These are phyloP conservation scores for Diutina sp. DNA, from an alignment of 1,139 yeast species.

Conservation along the genomic window DNA sequence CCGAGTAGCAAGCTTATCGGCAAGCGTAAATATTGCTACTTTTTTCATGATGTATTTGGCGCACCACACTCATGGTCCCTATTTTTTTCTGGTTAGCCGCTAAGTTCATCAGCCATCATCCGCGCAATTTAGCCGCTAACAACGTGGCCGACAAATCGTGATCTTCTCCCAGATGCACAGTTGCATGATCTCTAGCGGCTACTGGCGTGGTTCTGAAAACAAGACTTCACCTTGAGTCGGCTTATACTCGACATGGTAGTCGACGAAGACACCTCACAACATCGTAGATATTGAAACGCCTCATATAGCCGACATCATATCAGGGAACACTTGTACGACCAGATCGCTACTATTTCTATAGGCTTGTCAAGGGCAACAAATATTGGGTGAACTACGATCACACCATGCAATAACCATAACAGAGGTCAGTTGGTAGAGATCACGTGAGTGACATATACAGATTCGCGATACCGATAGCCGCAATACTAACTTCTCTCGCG, in stretches of 20 bases:
- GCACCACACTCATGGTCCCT: not conserved
- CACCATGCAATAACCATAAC: not conserved
- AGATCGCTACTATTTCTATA: too few relatives aligned
- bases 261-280: too few relatives aligned
- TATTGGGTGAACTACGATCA: not conserved
- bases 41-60: not conserved
- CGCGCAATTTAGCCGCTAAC: slow-evolving; percentile 1
- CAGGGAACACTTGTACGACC: too few relatives aligned
- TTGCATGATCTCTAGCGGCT: not conserved
- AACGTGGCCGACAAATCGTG: not conserved
- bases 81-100: not conserved
- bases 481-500: too few relatives aligned
- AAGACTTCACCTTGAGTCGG: too few relatives aligned
- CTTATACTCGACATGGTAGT: too few relatives aligned
- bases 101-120: not conserved
- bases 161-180: not conserved
- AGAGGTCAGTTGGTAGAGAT: not conserved
- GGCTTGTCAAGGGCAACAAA: too few relatives aligned
- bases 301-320: too few relatives aligned
- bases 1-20: not conserved
- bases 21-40: not conserved
- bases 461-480: not conserved
- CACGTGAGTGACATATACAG: not conserved
- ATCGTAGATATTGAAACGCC: too few relatives aligned
- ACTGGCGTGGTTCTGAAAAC: not conserved